Evolutionary conservation across 1,284 basidiomycete species (phyloP), one percentile per base, ranked within the genome.

Genomic region (Irpex rosettiformis): DNA sequence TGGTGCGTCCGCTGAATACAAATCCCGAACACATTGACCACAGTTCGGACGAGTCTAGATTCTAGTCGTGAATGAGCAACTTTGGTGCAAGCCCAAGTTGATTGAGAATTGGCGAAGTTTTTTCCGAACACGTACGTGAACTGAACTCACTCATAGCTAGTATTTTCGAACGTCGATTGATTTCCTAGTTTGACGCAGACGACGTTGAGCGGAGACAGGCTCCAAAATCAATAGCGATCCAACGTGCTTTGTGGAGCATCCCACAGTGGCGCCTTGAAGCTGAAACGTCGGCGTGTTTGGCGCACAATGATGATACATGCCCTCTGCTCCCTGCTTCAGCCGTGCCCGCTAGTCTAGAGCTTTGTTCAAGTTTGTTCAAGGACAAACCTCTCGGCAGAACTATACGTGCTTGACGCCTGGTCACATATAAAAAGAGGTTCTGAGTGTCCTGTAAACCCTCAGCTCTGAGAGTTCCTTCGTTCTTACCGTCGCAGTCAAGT

Each of bases 401-500:
- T 37, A 16, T 37, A 37, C n/a, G n/a, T n/a, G n/a, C n/a, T n/a
- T 37, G 33, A 37, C 33, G 33, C 33, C 11, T 11, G 16, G 33
- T 11, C 33, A 37, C 33, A 37, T 45, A 45, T 45, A 45, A 45
- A 18, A 45, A 45, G 43, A 18, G 21, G 13, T 11, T 22, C n/a
- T n/a, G 16, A 18, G 43, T 45, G 13, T 22, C 13, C 43, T 18
- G 43, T 18, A 18, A 18, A 45, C 13, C 56, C 56, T 16, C 51
- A 57, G 56, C 56, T 57, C 56, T 42, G 45, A 37, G 51, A 53
- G 56, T 57, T 52, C 56, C 18, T 56, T 56, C 55, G 55, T 57
- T 45, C 33, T 45, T 24, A 48, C 51, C 49, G 28, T 57, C 56
- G 51, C 56, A 52, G 29, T 57, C 56, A 57, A 57, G 40, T 57